These are phyloP conservation scores for Didymella sp. DNA, from an alignment of 2,329 filamentous ascomycete species.

Conservation along the genomic window DNA sequence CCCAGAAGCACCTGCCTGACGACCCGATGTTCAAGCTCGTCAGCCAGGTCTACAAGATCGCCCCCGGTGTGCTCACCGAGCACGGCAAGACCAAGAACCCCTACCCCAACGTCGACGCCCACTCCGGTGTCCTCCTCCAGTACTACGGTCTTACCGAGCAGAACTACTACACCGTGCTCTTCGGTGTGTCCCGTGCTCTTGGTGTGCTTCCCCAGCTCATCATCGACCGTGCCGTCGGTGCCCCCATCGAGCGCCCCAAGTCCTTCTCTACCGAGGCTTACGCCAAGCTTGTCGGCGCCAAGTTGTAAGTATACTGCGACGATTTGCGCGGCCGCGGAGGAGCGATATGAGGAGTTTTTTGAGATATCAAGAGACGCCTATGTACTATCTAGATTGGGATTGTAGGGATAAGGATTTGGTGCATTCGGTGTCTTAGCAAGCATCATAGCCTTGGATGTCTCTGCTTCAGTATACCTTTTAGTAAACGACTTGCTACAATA, in stretches of 20 bases:
- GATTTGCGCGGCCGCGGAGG: constrained; percentile 17
- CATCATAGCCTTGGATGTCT: constrained; percentile 32
- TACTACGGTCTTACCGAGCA: constrained; percentile 99
- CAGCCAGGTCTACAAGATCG: constrained; percentile 99
- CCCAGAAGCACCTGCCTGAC: constrained; percentile 88
- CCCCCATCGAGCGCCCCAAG: constrained; percentile 98
- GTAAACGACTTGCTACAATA: constrained; percentile 36
- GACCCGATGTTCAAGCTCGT: constrained; percentile 99
- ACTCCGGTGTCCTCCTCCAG: constrained; percentile 98
- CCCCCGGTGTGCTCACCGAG: constrained; percentile 95
- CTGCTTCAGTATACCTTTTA: constrained; percentile 41
- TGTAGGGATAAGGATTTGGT: constrained; percentile 42
- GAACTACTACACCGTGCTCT: constrained; percentile 99
- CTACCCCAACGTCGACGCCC: constrained; percentile 97
- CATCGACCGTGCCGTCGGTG: constrained; percentile 96
- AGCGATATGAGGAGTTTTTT: constrained; percentile 29
- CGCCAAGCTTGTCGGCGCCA: constrained; percentile 88
- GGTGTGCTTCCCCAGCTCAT: constrained; percentile 99
- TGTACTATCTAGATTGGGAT: constrained; percentile 47
- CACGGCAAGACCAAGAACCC: constrained; percentile 99
- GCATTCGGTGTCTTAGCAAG: constrained; percentile 38
- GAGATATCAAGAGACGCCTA: constrained; percentile 34
- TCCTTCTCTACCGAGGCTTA: constrained; percentile 97
- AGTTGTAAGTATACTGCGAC: constrained; percentile 69
- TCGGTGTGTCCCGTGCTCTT: constrained; percentile 96